Conservation (phyloP, 768 basidiomycete genomes). For the Lentinula raphanica region DNA sequence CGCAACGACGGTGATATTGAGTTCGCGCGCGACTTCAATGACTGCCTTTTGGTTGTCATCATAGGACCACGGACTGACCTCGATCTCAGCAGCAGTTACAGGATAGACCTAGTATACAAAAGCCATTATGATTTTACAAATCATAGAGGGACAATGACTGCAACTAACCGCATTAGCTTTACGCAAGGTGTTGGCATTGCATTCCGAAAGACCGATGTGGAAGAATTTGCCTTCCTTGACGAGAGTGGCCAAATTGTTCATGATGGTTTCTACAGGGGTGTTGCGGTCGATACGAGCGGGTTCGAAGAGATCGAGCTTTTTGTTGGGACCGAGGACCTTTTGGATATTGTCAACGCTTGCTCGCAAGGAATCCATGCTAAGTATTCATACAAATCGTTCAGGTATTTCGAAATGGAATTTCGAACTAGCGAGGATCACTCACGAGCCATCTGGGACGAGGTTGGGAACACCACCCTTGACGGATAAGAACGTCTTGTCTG, state of each 20-base stretch:
- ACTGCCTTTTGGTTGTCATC: conserved; percentile 24
- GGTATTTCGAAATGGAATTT: too few species aligned
- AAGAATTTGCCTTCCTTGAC: conserved; percentile 33
- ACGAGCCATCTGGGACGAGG: conserved; percentile 21
- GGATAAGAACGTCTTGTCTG: conserved; percentile 28
- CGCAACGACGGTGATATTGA: conserved; percentile 31
- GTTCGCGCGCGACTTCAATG: conserved; percentile 26
- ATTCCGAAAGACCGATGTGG: conserved; percentile 30
- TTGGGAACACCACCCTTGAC: conserved; percentile 24
- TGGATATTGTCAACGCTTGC: conserved; percentile 40
- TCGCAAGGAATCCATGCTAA: conserved; percentile 33
- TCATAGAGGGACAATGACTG: too few species aligned
- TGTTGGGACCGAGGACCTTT: conserved; percentile 39
- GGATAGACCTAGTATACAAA: conserved; percentile 26
- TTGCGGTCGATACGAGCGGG: conserved; percentile 38
- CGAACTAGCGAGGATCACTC: conserved; percentile 20
- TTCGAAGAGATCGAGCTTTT: conserved; percentile 55
- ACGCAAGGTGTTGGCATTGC: conserved; percentile 37
- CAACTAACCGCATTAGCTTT: conserved; percentile 26
- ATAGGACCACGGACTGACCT: conserved; percentile 28
- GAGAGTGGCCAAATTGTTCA: conserved; percentile 34
- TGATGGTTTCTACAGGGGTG: conserved; percentile 38
- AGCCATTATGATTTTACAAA: too few species aligned
- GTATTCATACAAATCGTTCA: neutral
- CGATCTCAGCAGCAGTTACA: conserved; percentile 28